These are phyloP conservation scores for Trichosporon sp. DNA, from an alignment of 1,284 basidiomycete species.

Conservation along the genomic window DNA sequence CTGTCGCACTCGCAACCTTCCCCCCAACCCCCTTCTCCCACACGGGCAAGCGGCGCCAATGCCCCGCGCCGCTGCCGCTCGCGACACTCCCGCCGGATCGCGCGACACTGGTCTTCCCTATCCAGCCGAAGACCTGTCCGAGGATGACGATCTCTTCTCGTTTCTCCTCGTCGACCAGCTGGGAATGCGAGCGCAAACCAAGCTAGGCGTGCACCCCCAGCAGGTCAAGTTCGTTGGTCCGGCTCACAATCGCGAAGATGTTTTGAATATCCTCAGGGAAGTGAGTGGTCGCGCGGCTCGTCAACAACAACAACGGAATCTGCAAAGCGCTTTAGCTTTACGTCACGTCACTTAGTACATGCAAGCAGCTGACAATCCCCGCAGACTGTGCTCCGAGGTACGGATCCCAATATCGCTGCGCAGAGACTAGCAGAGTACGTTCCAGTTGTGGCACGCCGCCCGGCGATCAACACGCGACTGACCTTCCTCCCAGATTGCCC, in stretches of 20 bases:
- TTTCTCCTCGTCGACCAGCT: conserved; percentile 47
- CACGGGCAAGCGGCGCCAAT: background rate
- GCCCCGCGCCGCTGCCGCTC: conserved; percentile 9
- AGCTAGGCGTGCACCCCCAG: conserved; percentile 45
- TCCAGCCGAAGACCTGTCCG: conserved; percentile 43
- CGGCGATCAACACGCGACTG: background rate
- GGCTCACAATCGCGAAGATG: conserved; percentile 32
- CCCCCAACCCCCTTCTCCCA: background rate
- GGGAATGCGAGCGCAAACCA: conserved; percentile 35
- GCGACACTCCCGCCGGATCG: conserved; percentile 9
- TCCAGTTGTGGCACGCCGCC: background rate
- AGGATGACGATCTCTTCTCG: conserved; percentile 45
- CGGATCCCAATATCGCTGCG: background rate
- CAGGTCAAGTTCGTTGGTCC: conserved; percentile 43
- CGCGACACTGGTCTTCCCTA: conserved; percentile 20
- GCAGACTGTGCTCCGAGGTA: background rate
- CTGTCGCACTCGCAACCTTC: background rate
- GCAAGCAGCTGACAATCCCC: background rate
- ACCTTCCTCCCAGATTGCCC: conserved; percentile 12
- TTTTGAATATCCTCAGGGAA: conserved; percentile 33
- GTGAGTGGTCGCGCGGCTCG: conserved; percentile 20
- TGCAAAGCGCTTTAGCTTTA: background rate
- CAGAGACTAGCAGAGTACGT: conserved; percentile 1
- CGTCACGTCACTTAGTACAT: background rate
- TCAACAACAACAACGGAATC: conserved; percentile 7